Base-by-base conservation (phyloP, 2,329 filamentous ascomycete genomes). In the Mycosphaerella sp. region DNA sequence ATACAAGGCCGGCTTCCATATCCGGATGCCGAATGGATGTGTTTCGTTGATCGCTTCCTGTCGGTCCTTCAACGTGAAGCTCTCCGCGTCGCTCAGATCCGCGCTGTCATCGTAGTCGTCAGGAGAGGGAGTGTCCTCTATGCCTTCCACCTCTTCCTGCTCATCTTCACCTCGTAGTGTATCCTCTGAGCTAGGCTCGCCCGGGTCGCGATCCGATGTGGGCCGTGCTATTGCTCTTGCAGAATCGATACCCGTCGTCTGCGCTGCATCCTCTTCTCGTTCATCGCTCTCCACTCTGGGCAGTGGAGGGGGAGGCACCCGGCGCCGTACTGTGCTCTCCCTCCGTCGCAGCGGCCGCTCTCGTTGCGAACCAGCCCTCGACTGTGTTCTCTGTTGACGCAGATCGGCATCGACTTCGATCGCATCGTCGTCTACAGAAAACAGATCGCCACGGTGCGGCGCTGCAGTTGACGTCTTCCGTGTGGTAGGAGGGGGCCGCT, bases 21-120 rank as follows among this genome's bases (percentile, higher is more conserved):
- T 88, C 68, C 94, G 84, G 67, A 98, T 97, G 76, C 93, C 93
- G 64, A 98, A 98, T 0, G 93, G 93, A 75, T 98, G 93, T 0
- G 93, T 98, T 69, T 95, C 86, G 72, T 98, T 98, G 76, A 98
- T 98, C 59, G 93, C 93, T 68, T 95, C 84, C 71, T 98, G 93
- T 50, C 93, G 83, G 69, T 98, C 93, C 69, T 94, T 95, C 62
- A 98, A 79, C 0, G 93, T 98, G 68, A 98, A 98, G 73, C 91
- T 97, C 72, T 96, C 93, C 1, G 93, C 87, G 62, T 97, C 93
- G 68, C 91, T 96, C 45, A 90, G 65, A 53, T 86, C 82, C 52
- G 74, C 82, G 28, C 87, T 84, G 16, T 86, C 86, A 8, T 85
- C 82, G 37, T 79, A 80, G 14, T 60, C 60, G 7, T 58, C 57